Evolutionary conservation across 495 filamentous ascomycete species (phyloP).

Genomic region (Lentithecium fluviatile): DNA sequence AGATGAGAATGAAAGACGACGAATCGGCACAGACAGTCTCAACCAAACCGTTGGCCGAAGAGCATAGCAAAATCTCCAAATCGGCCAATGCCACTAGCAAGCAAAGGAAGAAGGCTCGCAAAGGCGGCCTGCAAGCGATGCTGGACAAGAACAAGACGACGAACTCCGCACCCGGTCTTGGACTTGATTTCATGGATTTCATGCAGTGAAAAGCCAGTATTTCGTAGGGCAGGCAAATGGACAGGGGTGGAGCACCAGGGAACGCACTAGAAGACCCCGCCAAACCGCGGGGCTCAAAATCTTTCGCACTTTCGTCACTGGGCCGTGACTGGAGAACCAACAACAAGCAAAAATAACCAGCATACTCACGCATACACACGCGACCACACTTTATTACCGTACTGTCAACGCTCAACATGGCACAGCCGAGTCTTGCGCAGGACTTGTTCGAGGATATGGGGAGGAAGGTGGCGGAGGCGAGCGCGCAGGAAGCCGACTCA

Average conservation of each 20-base stretch:
- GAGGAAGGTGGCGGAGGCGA: conserved; percentile 45
- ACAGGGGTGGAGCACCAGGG: conserved; percentile 21
- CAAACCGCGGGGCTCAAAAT: conserved; percentile 31
- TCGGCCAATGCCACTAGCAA: conserved; percentile 56
- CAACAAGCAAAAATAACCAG: background rate
- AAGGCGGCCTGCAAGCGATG: conserved; percentile 58
- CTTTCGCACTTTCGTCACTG: conserved; percentile 23
- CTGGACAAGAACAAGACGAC: conserved; percentile 53
- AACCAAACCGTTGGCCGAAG: background rate
- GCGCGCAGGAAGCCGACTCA: conserved; percentile 41
- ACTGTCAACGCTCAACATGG: conserved; percentile 12
- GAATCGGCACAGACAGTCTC: background rate
- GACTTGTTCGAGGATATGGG: conserved; percentile 54
- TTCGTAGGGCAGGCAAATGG: conserved; percentile 13
- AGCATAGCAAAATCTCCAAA: conserved; percentile 6
- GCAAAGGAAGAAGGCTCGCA: conserved; percentile 58
- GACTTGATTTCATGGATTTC: conserved; percentile 59
- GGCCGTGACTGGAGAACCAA: background rate
- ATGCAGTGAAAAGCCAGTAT: conserved; percentile 44
- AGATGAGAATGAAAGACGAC: background rate
- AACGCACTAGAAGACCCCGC: conserved; percentile 12
- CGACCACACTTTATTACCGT: background rate
- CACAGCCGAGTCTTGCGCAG: conserved; percentile 32
- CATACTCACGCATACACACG: background rate
- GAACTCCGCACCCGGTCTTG: conserved; percentile 35